phyloP scores from a whole-genome alignment of 768 basidiomycete species.

The Phylloporus sp. region DNA sequence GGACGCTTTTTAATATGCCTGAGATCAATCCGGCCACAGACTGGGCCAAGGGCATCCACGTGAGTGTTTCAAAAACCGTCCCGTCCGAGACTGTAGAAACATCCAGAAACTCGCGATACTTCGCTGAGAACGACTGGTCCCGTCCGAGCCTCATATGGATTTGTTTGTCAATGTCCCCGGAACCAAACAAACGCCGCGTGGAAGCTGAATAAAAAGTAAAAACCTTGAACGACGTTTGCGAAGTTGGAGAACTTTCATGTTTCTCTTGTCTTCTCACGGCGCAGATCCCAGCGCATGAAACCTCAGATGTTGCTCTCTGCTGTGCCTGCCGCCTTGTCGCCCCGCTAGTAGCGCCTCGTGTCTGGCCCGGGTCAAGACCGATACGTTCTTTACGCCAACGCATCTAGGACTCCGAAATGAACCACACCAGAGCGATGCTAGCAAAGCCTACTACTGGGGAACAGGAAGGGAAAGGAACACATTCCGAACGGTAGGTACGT shows the following conservation, averaged over 20 bases:
- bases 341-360: background rate
- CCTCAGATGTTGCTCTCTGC: background rate
- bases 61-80: background rate
- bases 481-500: background rate
- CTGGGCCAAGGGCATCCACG: conserved; percentile 21
- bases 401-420: background rate
- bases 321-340: background rate
- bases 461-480: background rate
- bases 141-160: background rate
- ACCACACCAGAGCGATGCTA: background rate
- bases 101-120: background rate
- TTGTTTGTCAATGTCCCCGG: conserved; percentile 13
- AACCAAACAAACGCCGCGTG: conserved; percentile 18
- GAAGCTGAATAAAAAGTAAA: background rate
- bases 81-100: background rate
- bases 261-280: background rate
- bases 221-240: background rate
- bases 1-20: background rate
- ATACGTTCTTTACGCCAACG: background rate
- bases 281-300: background rate
- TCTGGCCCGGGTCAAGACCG: background rate
- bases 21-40: background rate
- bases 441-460: background rate
- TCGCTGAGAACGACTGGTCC: background rate
- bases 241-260: background rate